Evolutionary conservation across 345 rosid genomes (phyloP), one percentile per base, ranked within the genome.

Genomic region (Balakata baccata): DNA sequence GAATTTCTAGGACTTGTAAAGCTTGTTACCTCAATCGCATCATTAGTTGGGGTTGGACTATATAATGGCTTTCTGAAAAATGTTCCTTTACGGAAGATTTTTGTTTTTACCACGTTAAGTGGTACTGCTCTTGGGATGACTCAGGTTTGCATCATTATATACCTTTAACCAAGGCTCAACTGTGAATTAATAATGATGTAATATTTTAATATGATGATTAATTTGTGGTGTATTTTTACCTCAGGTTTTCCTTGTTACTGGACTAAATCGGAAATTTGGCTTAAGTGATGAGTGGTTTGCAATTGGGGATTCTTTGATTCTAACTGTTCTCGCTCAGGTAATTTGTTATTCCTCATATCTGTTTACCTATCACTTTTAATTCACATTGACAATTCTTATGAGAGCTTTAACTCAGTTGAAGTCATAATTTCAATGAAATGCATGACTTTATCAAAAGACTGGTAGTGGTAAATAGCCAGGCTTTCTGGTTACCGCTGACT

Each of bases 271-370:
- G 56, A 81, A 87, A 74, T 76, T 95, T 70, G 98, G 98, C 59
- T 86, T 95, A 67, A 92, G 93, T 45, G 96, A 92, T 14, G 96
- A 92, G 77, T 95, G 99, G 97, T 95, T 95, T 85, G 92, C 99
- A 54, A 88, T 92, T 47, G 99, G 99, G 58, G 99, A 91, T 84
- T 92, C 98, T 64, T 84, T 92, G 81, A 89, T 95, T 78, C 79
- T 91, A 60, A 92, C 98, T 0, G 97, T 95, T 67, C 97, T 92
- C 71, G 84, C 89, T 77, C 97, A 92, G 98, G 98, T 90, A 75
- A 74, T 65, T 29, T 73, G 59, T 16, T 51, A 60, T 38, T 64
- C 29, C 23, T 64, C 9, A 10, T 25, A 18, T 46, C 11, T 7
- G 4, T 60, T 37, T 52, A 39, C 41, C 70, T 60, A 25, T 23